Conservation (phyloP, 2,329 filamentous ascomycete genomes). For the Phialocephala sp. region DNA sequence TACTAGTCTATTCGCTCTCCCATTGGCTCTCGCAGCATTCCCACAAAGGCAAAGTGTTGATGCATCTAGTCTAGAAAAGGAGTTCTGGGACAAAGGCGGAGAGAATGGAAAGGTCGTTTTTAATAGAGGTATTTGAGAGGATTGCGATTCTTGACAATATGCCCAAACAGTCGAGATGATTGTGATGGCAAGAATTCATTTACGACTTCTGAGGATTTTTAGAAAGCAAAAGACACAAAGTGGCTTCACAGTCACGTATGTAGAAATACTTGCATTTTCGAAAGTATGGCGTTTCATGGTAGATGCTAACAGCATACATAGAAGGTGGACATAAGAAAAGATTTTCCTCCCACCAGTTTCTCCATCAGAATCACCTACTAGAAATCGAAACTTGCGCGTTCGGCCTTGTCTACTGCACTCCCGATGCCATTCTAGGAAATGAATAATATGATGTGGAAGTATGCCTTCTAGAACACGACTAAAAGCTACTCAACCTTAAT, state of each 20-base stretch:
- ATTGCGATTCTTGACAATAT: neutral
- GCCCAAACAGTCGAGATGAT: neutral
- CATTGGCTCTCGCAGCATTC: conserved; percentile 88
- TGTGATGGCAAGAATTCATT: neutral
- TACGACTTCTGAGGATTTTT: neutral
- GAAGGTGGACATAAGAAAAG: neutral
- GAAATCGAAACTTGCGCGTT: too few species aligned
- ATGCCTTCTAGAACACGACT: too few species aligned
- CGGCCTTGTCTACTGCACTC: too few species aligned
- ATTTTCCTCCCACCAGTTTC: neutral
- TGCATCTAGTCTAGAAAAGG: conserved; percentile 77
- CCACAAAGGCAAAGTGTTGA: conserved; percentile 86
- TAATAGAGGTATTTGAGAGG: conserved; percentile 81
- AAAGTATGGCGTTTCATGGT: conserved; percentile 16
- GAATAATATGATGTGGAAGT: too few species aligned
- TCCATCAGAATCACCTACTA: neutral
- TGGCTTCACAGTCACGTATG: neutral
- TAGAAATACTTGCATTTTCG: conserved; percentile 4
- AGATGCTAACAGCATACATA: conserved; percentile 1
- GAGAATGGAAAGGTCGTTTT: conserved; percentile 88
- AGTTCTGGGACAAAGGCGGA: conserved; percentile 84
- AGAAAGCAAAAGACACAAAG: neutral
- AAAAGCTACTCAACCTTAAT: too few species aligned
- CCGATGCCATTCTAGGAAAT: too few species aligned
- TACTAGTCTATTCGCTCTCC: conserved; percentile 87